Evolutionary conservation across 2,329 filamentous ascomycete genomes (phyloP), one percentile per base, ranked within the genome.

Genomic region (Pyrenophora seminiperda): DNA sequence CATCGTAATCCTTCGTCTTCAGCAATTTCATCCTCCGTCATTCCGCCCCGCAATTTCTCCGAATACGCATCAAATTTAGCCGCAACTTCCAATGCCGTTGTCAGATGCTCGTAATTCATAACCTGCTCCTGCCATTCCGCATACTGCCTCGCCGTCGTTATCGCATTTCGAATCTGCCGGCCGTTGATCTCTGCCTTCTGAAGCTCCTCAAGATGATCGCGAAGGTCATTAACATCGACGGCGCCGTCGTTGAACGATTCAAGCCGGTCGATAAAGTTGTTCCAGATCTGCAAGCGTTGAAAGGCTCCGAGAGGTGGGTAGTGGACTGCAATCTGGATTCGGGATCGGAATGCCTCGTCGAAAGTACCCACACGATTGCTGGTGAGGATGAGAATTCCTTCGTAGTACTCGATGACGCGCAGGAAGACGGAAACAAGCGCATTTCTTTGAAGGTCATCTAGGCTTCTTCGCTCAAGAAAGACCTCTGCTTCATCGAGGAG

Each of bases 401-500:
- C 53, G 52, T 73, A 76, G 49, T 76, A 77, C 27, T 78, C 75
- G 9, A 77, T 52, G 0, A 67, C 54, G 2, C 76, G 65, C 2
- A 77, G 54, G 24, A 66, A 56, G 2, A 65, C 56, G 2, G 55
- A 62, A 1, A 66, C 57, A 1, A 64, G 42, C 2, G 59, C 54
- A 27, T 65, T 66, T 5, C 60, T 46, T 17, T 61, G 47, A 1
- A 66, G 18, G 19, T 56, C 56, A 1, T 31, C 39, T 14, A 43
- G 24, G 2, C 20, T 54, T 2, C 82, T 77, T 39, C 75, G 66
- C 65, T 83, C 79, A 4, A 85, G 76, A 65, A 82, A 84, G 9
- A 84, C 79, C 44, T 85, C 56, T 1, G 59, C 56, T 20, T 62
- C 54, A n/a, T 60, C 59, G 5, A 60, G 43, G 0, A 62, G 50